phyloP scores from a whole-genome alignment of 2,329 filamentous ascomycete genomes.

The Orbilia blumenaviensis region DNA sequence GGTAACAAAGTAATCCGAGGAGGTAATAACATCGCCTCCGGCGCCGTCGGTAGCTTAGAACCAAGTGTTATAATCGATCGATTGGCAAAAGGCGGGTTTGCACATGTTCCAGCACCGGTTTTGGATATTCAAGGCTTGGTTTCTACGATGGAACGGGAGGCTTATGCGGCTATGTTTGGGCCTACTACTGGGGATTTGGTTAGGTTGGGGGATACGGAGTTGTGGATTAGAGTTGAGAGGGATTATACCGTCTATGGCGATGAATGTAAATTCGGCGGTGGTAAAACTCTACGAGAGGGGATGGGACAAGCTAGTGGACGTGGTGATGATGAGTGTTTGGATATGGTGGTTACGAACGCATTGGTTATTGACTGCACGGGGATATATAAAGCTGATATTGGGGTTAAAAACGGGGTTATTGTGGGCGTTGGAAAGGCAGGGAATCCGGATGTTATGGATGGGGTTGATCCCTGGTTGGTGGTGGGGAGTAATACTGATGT shows the following conservation, averaged over 20 bases:
- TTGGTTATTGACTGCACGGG: constrained; percentile 89
- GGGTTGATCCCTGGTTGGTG: constrained; percentile 78
- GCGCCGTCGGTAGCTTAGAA: constrained; percentile 72
- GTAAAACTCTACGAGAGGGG: constrained; percentile 90
- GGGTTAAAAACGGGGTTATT: constrained; percentile 86
- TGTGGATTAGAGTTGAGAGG: constrained; percentile 90
- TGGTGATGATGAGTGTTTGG: constrained; percentile 75
- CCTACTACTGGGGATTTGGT: constrained; percentile 89
- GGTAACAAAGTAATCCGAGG: constrained; percentile 82
- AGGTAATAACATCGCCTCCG: constrained; percentile 81
- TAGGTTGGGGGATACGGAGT: constrained; percentile 80
- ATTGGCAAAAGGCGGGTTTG: constrained; percentile 77
- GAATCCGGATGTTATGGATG: constrained; percentile 96
- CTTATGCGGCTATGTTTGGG: constrained; percentile 89
- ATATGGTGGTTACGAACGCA: constrained; percentile 88
- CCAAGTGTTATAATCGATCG: constrained; percentile 73
- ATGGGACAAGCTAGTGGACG: constrained; percentile 92
- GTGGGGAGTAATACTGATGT: constrained; percentile 91
- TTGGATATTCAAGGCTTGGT: constrained; percentile 65
- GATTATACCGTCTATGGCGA: constrained; percentile 87
- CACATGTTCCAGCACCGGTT: constrained; percentile 75
- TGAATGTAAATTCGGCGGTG: constrained; percentile 93
- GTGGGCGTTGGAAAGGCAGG: constrained; percentile 92
- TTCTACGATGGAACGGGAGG: constrained; percentile 77
- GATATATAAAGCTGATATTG: constrained; percentile 96